A percentile compares a stretch with the other conserved stretches of the same genome.
Conservation (phyloP, 164 flowering plant genomes). For the Vitis labrusca region DNA sequence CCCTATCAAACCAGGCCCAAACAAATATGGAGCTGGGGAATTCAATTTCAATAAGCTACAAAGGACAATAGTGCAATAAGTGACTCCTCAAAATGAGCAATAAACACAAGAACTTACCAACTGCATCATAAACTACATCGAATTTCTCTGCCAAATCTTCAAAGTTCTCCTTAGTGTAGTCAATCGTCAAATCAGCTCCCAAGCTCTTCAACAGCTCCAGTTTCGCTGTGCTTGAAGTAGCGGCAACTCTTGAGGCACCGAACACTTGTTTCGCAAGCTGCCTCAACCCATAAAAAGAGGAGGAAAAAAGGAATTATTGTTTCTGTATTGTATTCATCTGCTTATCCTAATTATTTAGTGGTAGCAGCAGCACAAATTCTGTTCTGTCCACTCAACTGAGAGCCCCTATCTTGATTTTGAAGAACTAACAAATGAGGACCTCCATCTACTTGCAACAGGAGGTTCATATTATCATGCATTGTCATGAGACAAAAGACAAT, state of each 20-base stretch:
- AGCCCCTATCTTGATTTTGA: not conserved
- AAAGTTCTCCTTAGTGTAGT: conserved; percentile 84
- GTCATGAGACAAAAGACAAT: no score
- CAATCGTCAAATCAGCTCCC: conserved; percentile 90
- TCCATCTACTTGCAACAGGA: no score
- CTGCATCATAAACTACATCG: conserved; percentile 86
- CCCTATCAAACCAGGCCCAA: no score
- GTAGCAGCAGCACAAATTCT: not conserved
- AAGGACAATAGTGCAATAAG: no score
- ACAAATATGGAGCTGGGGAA: no score
- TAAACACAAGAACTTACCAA: conserved; percentile 52
- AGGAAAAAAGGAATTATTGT: not conserved
- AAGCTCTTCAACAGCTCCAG: conserved; percentile 73
- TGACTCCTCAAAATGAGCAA: not conserved
- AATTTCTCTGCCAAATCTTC: conserved; percentile 87
- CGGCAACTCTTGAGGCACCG: conserved; percentile 89
- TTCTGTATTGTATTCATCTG: not conserved
- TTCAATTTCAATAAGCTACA: no score
- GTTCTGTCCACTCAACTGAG: not conserved
- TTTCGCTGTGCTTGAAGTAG: conserved; percentile 84
- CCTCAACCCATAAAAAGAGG: conserved; percentile 7
- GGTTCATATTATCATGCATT: no score
- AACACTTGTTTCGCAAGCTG: conserved; percentile 95
- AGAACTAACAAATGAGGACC: not conserved
- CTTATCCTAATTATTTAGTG: not conserved